Conservation (phyloP, 164 flowering plant species). For the Warburgia ugandensis region DNA sequence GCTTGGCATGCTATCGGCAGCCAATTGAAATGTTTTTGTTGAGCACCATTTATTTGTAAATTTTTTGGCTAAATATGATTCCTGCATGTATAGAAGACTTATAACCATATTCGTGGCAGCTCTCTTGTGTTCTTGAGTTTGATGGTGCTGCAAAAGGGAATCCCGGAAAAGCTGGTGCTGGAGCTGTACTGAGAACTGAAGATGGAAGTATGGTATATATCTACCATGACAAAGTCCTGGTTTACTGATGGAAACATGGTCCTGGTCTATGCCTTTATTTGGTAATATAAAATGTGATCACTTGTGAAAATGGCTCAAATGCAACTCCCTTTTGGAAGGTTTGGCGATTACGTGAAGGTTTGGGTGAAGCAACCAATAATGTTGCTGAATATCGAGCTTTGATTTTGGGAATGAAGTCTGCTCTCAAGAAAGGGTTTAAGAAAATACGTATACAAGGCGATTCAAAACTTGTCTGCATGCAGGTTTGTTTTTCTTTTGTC, state of each 20-base stretch:
- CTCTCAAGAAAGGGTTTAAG: conserved; percentile 62
- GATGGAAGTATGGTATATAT: conserved; percentile 65
- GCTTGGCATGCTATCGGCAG: too few species aligned
- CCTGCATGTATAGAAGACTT: too few species aligned
- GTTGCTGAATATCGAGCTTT: conserved; percentile 77
- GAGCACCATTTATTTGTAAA: too few species aligned
- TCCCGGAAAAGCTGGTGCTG: conserved; percentile 94
- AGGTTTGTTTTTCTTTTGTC: conserved; percentile 36
- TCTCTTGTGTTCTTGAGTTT: conserved; percentile 64
- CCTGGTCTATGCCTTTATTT: neutral
- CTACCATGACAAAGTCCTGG: neutral
- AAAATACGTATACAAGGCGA: conserved; percentile 64
- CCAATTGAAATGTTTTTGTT: too few species aligned
- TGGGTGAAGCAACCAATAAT: conserved; percentile 66
- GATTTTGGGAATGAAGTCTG: conserved; percentile 67
- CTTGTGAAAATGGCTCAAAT: neutral
- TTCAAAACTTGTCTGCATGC: conserved; percentile 76
- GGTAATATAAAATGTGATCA: neutral
- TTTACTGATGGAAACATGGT: neutral
- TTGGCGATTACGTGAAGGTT: conserved; percentile 70
- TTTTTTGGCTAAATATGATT: too few species aligned
- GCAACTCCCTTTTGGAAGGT: conserved; percentile 31
- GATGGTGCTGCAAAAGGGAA: conserved; percentile 98
- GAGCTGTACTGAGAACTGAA: conserved; percentile 62
- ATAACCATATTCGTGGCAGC: conserved; percentile 21